Evolutionary conservation across 1,139 yeast genomes (phyloP).

Genomic region (Pichia sp.): DNA sequence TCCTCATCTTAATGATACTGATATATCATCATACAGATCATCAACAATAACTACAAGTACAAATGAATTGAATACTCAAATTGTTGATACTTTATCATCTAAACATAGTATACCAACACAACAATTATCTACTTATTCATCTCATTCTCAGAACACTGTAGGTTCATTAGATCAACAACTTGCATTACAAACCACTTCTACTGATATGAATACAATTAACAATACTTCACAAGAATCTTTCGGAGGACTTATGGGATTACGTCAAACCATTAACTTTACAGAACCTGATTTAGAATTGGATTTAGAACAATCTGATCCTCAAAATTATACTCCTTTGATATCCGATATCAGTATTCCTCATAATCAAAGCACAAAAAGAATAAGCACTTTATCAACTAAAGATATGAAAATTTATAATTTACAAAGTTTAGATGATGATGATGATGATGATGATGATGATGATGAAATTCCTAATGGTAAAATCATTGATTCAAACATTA

Average conservation of each 20-base stretch:
- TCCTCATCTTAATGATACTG: no score
- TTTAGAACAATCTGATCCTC: no score
- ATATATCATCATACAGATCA: neutral
- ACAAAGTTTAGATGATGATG: slow-evolving; percentile 11
- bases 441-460: neutral
- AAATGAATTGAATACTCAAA: neutral
- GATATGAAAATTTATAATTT: slow-evolving; percentile 28
- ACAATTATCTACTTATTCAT: slow-evolving; percentile 1
- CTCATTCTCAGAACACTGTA: slow-evolving; percentile 6
- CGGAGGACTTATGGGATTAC: slow-evolving; percentile 9
- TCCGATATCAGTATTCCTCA: slow-evolving; percentile 9
- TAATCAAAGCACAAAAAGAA: slow-evolving; percentile 14
- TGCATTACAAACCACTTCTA: slow-evolving; percentile 4
- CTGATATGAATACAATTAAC: neutral
- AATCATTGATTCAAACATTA: neutral
- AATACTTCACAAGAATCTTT: slow-evolving; percentile 13
- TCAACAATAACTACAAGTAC: slow-evolving; percentile 2
- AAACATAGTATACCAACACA: no score
- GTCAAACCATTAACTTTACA: slow-evolving; percentile 1
- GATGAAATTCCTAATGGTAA: neutral
- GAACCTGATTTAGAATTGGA: no score
- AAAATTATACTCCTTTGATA: neutral
- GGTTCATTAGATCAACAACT: slow-evolving; percentile 18
- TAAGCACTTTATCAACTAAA: slow-evolving; percentile 29
- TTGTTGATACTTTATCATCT: neutral